Percentiles rank a stretch among this genome's conserved stretches.
These are phyloP conservation scores for Erigeron canadensis DNA, from an alignment of 129 eudicot species.

Conservation along the genomic window DNA sequence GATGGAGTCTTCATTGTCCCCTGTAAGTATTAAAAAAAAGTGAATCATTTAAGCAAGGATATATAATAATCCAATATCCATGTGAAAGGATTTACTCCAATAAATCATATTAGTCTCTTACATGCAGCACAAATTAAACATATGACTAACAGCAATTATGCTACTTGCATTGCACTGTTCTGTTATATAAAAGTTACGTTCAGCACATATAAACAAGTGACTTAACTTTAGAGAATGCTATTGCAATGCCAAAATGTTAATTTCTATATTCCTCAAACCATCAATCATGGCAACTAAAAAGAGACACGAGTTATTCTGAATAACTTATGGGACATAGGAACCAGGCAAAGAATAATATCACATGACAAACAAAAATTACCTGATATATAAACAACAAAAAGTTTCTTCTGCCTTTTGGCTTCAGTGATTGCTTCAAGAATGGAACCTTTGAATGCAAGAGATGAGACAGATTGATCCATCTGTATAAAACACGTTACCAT, in stretches of 20 bases:
- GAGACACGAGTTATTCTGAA: background rate
- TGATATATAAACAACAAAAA: conserved; percentile 77
- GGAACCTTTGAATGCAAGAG: conserved; percentile 74
- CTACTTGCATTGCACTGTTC: background rate
- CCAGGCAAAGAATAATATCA: background rate
- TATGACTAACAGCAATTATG: background rate
- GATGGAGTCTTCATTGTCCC: conserved; percentile 59
- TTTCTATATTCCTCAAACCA: background rate
- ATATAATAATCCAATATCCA: background rate
- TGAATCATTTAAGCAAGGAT: conserved; percentile 5
- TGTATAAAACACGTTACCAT: conserved; percentile 26
- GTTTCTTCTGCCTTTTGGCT: conserved; percentile 82
- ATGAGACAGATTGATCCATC: conserved; percentile 72
- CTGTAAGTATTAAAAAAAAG: conserved; percentile 31
- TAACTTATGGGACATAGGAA: background rate
- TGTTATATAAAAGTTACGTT: background rate
- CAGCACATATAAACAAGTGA: no score
- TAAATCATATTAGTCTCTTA: background rate
- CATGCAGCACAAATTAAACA: background rate
- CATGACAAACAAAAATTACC: conserved; percentile 34
- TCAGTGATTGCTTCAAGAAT: conserved; percentile 62
- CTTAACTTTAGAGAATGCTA: background rate
- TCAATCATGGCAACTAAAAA: background rate
- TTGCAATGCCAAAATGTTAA: background rate
- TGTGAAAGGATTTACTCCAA: conserved; percentile 9